phyloP scores from a whole-genome alignment of 1,284 basidiomycete genomes.

The Pholiota adiposa region DNA sequence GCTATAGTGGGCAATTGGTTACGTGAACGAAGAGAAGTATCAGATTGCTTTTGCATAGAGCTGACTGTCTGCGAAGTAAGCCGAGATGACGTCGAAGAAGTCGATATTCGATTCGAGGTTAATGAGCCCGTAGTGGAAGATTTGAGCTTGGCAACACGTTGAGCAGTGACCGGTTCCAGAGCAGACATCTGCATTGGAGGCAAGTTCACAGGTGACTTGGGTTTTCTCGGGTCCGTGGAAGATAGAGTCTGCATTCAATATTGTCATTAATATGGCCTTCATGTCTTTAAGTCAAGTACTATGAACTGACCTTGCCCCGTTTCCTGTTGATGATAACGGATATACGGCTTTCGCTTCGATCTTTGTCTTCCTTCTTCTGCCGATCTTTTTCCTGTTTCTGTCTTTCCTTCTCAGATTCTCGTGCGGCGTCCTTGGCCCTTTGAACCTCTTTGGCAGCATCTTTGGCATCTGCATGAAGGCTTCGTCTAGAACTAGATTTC shows the following conservation, averaged over 20 bases:
- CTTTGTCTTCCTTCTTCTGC: slow-evolving; percentile 78
- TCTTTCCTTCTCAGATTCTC: slow-evolving; percentile 51
- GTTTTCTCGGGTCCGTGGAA: slow-evolving; percentile 78
- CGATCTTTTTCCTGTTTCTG: slow-evolving; percentile 64
- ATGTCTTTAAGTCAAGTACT: slow-evolving; percentile 4
- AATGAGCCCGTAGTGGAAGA: slow-evolving; percentile 49
- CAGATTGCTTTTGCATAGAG: slow-evolving; percentile 82
- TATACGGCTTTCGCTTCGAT: slow-evolving; percentile 83
- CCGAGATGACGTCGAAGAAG: slow-evolving; percentile 59
- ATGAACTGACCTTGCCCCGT: slow-evolving; percentile 81
- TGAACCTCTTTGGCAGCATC: slow-evolving; percentile 56
- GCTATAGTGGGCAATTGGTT: slow-evolving; percentile 86
- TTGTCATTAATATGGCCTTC: slow-evolving; percentile 8
- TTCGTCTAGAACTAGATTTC: slow-evolving; percentile 83
- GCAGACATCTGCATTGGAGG: slow-evolving; percentile 90
- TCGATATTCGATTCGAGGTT: slow-evolving; percentile 39
- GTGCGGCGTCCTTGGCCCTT: slow-evolving; percentile 42
- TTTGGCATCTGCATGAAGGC: slow-evolving; percentile 74
- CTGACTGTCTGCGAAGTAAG: slow-evolving; percentile 76
- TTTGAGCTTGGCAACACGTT: slow-evolving; percentile 80
- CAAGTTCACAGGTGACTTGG: slow-evolving; percentile 65
- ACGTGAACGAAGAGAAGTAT: slow-evolving; percentile 74
- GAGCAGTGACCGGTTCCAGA: slow-evolving; percentile 76
- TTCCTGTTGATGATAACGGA: slow-evolving; percentile 88
- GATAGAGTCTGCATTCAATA: slow-evolving; percentile 72